Conservation (phyloP, 2,329 filamentous ascomycete genomes). For the Claviceps spartinae region DNA sequence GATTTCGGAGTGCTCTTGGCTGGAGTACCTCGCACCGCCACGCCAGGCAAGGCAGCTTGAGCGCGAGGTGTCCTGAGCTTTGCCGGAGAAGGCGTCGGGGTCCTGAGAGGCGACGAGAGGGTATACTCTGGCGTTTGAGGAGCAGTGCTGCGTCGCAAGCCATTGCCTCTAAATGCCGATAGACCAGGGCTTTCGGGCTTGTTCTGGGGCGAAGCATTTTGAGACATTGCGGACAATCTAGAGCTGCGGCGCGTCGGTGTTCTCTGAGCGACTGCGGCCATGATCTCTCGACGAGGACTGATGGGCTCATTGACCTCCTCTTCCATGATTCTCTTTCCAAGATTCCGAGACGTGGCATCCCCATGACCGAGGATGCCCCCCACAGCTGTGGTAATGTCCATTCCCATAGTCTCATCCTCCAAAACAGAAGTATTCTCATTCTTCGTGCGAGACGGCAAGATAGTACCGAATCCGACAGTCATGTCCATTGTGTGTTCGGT, state of each 20-base stretch:
- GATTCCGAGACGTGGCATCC: slow-evolving; percentile 18
- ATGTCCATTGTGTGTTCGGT: slow-evolving; percentile 36
- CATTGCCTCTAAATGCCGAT: slow-evolving; percentile 37
- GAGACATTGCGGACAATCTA: slow-evolving; percentile 7
- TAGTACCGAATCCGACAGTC: slow-evolving; percentile 43
- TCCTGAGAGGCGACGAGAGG: slow-evolving; percentile 5
- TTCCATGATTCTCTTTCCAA: slow-evolving; percentile 45
- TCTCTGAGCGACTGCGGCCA: slow-evolving; percentile 12
- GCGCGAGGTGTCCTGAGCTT: slow-evolving; percentile 13
- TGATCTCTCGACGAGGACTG: slow-evolving; percentile 25
- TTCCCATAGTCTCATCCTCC: slow-evolving; percentile 35
- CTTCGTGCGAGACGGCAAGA: slow-evolving; percentile 22
- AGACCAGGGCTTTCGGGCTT: slow-evolving; percentile 40
- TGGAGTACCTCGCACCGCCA: neutral
- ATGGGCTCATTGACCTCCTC: slow-evolving; percentile 40
- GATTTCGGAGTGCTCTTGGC: slow-evolving; percentile 7
- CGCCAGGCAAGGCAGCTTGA: neutral
- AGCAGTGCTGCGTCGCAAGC: slow-evolving; percentile 32
- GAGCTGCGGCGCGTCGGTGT: slow-evolving; percentile 10
- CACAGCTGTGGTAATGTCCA: slow-evolving; percentile 54
- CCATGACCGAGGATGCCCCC: slow-evolving; percentile 42
- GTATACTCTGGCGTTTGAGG: slow-evolving; percentile 17
- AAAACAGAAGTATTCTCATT: slow-evolving; percentile 19
- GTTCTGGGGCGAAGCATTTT: slow-evolving; percentile 17
- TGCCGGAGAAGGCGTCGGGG: slow-evolving; percentile 12